Base-by-base conservation (phyloP, 768 basidiomycete species). In the Podaxis mareebaensis region DNA sequence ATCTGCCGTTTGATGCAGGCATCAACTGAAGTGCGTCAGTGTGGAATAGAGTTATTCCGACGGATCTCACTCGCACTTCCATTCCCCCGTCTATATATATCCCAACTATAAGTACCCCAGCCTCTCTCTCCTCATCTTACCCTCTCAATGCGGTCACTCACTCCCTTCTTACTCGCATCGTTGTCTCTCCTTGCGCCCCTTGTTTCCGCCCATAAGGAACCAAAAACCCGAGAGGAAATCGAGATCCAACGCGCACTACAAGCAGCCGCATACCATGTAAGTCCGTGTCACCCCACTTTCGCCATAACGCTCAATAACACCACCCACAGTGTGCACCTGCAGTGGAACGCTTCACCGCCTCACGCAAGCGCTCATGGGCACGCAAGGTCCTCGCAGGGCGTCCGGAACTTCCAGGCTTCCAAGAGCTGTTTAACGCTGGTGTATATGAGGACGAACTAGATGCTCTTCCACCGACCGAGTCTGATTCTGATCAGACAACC, bases 221-320 rank as follows among this genome's bases (percentile, higher is more conserved):
- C 83, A 4, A 78, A 75, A 66, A 78, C 79, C 0, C 74, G 76
- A 2, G 70, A 80, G 64, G 82, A 84, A 67, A 74, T 80, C 49
- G 82, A 81, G 65, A 73, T 82, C 13, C 79, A 84, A 63, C 74
- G 83, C 20, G 76, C 76, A 15, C 73, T 85, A 30, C 81, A 84
- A 64, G 80, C 78, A 46, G 83, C 84, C 26, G 83, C 84, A 2
- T 84, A 82, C 61, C 79, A 84, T 69, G 82, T 83, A 57, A 26
- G 78, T 76, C 26, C 30, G 10, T 53, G 26, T 40, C 42, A 13
- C 17, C 58, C 59, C n/a, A 28, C 10, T 53, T 17, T 60, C 52
- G 7, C 53, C 10, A 38, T 0, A 7, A 38, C 1, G 44, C 8
- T 46, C 17, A 17, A 7, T n/a, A 46, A 17, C 30, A 3, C 49